Evolutionary conservation across 331 rosid genomes (phyloP), one percentile per base, ranked within the genome.

Genomic region (Arachis monticola): DNA sequence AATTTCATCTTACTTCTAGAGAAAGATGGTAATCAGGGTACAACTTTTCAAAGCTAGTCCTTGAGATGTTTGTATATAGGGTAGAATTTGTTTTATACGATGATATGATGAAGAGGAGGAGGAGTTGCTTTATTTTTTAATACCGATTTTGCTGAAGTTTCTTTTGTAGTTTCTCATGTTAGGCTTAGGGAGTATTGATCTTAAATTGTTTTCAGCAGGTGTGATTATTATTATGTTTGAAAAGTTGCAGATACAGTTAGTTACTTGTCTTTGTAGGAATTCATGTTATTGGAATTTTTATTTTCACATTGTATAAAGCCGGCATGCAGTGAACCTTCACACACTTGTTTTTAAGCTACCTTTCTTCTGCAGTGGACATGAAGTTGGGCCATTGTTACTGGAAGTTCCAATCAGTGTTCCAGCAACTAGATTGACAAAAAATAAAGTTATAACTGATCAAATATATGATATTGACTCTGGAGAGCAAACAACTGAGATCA

Each of bases 301-400:
- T 59, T 22, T 60, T 47, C 46, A 11, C 51, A 69, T 57, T 53
- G 40, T 67, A 8, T 60, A 61, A 61, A 38, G 41, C 22, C 17
- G 69, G 8, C n/a, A 6, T 60, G 64, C 65, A 11, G 53, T 81
- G 53, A 60, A 72, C 46, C 74, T 73, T 77, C 41, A 53, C 11
- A 46, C 10, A 13, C 9, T 35, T 81, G 46, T 44, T 59, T 55
- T 44, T 51, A 64, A 13, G 48, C 46, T 80, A 30, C n/a, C 10
- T 31, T 51, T 38, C 40, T 76, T 17, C 2, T 78, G 79, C 89
- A 90, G 99, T 81, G 99, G 99, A 67, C 73, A 84, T 66, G 91
- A 89, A 81, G 85, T 86, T 10, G 96, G 96, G 22, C 93, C 89
- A 11, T 70, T 88, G 77, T n/a, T 71, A 76, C 64, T 88, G 83